phyloP scores from a whole-genome alignment of 1,284 basidiomycete genomes.

The Sporisorium iseilematis-ciliati region DNA sequence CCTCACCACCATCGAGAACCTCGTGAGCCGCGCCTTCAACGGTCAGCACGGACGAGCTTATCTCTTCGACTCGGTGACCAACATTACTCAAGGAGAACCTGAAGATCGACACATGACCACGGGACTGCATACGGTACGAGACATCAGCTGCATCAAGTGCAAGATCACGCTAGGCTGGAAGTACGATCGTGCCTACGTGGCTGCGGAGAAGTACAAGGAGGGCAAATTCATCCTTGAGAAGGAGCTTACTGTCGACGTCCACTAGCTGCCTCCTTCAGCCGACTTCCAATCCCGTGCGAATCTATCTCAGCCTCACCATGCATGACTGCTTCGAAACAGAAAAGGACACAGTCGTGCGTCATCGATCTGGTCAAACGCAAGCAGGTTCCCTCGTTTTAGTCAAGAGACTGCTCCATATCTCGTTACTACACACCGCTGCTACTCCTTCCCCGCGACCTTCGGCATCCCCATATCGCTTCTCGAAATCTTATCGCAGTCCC shows the following conservation, averaged over 20 bases:
- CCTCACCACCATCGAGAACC: slow-evolving; percentile 88
- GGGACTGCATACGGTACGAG: slow-evolving; percentile 93
- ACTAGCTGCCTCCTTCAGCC: slow-evolving; percentile 9
- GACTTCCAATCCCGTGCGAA: too few species aligned
- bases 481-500: too few species aligned
- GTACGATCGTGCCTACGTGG: slow-evolving; percentile 93
- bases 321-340: background rate
- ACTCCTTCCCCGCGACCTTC: too few species aligned
- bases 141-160: slow-evolving; percentile 93
- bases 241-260: slow-evolving; percentile 58
- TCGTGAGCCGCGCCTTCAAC: slow-evolving; percentile 79
- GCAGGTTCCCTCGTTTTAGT: background rate
- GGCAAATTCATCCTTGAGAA: slow-evolving; percentile 97
- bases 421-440: background rate
- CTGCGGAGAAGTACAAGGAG: slow-evolving; percentile 95
- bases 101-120: slow-evolving; percentile 96
- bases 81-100: slow-evolving; percentile 85
- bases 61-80: slow-evolving; percentile 91
- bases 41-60: slow-evolving; percentile 96
- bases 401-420: background rate
- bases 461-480: too few species aligned
- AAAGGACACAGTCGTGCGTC: background rate
- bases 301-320: background rate
- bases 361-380: background rate
- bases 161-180: slow-evolving; percentile 90